phyloP scores from a whole-genome alignment of 345 rosid genomes.

The Citrus trifoliata region DNA sequence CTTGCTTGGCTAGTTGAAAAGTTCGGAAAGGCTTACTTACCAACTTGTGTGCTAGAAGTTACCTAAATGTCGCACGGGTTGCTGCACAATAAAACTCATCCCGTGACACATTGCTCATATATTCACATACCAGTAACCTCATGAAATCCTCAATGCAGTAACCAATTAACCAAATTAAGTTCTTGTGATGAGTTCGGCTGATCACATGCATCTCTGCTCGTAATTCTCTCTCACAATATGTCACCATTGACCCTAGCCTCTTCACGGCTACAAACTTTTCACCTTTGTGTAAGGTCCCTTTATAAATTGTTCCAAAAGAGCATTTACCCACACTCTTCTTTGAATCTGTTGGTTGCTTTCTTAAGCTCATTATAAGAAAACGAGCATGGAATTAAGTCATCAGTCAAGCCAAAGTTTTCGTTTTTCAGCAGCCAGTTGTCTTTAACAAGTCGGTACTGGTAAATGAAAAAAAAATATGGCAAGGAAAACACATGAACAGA shows the following conservation, averaged over 20 bases:
- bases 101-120: neutral
- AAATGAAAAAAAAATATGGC: neutral
- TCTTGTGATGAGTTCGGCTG: constrained; percentile 3
- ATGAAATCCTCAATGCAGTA: neutral
- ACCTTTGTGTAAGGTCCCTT: neutral
- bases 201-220: constrained; percentile 10
- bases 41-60: too few species aligned
- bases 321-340: neutral
- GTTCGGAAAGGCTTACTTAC: too few species aligned
- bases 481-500: neutral
- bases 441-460: neutral
- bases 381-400: neutral
- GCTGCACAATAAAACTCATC: too few species aligned
- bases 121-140: constrained; percentile 9
- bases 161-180: constrained; percentile 7
- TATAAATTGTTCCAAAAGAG: constrained; percentile 2
- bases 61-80: too few species aligned
- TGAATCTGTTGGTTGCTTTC: constrained; percentile 5
- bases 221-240: neutral
- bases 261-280: constrained; percentile 8
- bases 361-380: constrained; percentile 5
- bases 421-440: neutral
- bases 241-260: neutral
- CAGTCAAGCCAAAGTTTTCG: neutral
- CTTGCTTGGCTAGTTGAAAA: too few species aligned